Evolutionary conservation across 2,329 filamentous ascomycete genomes (phyloP), one percentile per base, ranked within the genome.

Genomic region (Xylaria multiplex): DNA sequence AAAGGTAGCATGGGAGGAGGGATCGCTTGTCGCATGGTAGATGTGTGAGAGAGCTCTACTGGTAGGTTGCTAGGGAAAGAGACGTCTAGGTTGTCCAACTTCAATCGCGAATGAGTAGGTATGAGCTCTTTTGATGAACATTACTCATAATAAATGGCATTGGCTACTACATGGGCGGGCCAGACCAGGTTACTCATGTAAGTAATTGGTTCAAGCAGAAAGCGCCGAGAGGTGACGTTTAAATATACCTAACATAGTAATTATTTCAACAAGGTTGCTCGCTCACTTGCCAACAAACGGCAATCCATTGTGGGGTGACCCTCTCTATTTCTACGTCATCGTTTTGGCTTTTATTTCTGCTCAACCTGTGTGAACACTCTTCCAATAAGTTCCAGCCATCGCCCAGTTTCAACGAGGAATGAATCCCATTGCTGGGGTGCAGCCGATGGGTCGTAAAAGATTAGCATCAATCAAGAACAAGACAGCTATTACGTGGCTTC

Each of bases 401-500:
- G 7, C 14, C 11, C 16, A 11, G 16, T 52, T 19, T 9, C 8
- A 19, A 52, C 27, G 11, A 6, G 22, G 13, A 57, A 45, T 43
- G 7, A 40, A 40, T 24, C 13, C 19, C 19, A 16, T 50, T 50
- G 13, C 27, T 9, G 14, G n/a, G 16, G 55, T 19, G 40, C n/a
- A 55, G 49, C 42, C 42, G 13, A 43, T 35, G 19, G 14, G 14
- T 49, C 35, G 49, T 24, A 16, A 53, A 52, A 59, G 19, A 16
- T 16, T 37, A 22, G 27, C 48, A 60, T 56, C 56, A 45, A 53
- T 62, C 32, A 5, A 27, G n/a, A n/a, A n/a, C n/a, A 16, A 53
- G 22, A 58, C 35, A 55, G 35, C 50, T 45, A 59, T 55, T 52
- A 55, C 49, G 54, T 59, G 54, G 59, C 59, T 54, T 63, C 35